phyloP scores from a whole-genome alignment of 306 rosid genomes.

The Rubus idaeus region DNA sequence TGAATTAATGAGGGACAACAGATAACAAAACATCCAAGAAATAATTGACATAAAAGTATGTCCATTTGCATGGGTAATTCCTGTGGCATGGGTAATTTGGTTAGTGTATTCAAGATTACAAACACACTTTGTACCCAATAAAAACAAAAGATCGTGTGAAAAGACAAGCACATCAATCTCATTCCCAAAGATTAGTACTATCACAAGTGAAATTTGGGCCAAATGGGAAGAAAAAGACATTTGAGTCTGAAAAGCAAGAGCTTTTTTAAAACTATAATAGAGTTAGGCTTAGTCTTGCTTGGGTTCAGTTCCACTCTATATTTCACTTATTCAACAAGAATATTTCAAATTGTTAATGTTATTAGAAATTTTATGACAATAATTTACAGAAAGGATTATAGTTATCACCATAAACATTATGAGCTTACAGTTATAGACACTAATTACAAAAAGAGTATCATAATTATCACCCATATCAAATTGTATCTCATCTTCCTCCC shows the following conservation, averaged over 20 bases:
- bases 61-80: neutral
- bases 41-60: neutral
- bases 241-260: neutral
- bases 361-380: neutral
- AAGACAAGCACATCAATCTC: neutral
- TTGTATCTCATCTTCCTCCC: no score
- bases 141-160: neutral
- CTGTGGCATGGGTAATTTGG: neutral
- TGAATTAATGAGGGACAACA: no score
- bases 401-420: no score
- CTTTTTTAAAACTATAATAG: neutral
- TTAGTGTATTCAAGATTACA: no score
- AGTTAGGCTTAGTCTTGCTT: neutral
- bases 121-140: no score
- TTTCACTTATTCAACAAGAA: no score
- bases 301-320: neutral
- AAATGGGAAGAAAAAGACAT: neutral
- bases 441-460: no score
- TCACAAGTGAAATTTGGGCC: neutral
- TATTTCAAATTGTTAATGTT: neutral
- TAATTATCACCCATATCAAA: no score
- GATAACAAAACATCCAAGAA: neutral
- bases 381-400: no score
- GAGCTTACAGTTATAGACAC: no score
- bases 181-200: neutral